A percentile compares a stretch with the other conserved stretches of the same genome.
These are phyloP conservation scores for Lactuca saligna DNA, from an alignment of 129 eudicot species.

Conservation along the genomic window DNA sequence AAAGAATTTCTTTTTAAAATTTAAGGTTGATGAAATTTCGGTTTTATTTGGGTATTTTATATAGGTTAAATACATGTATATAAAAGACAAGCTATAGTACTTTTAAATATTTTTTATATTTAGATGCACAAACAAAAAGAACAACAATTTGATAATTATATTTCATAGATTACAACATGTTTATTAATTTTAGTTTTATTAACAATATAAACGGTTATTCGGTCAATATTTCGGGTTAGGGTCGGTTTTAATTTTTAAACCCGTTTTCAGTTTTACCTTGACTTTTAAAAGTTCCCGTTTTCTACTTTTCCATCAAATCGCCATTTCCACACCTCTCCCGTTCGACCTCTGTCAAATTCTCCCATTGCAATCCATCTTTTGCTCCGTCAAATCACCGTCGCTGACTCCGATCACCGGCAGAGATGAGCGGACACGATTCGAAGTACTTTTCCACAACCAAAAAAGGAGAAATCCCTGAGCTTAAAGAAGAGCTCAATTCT, in stretches of 20 bases:
- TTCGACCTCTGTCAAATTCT: conserved; percentile 4
- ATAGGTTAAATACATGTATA: no score
- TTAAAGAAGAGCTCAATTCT: conserved; percentile 97
- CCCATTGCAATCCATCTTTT: neutral
- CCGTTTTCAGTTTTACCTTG: neutral
- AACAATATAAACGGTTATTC: no score
- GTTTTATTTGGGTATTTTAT: no score
- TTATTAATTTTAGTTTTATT: no score
- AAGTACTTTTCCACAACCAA: conserved; percentile 97
- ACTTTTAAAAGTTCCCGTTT: conserved; percentile 7
- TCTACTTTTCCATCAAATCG: conserved; percentile 15
- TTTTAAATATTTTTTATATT: no score
- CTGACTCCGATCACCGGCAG: conserved; percentile 32
- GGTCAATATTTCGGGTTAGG: neutral
- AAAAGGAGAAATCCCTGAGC: conserved; percentile 98
- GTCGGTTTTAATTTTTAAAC: conserved; percentile 1
- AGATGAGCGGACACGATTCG: conserved; percentile 98
- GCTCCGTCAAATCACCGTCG: conserved; percentile 32
- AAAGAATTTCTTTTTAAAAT: no score
- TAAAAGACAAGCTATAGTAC: no score
- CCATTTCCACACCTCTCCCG: conserved; percentile 26
- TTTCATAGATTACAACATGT: no score
- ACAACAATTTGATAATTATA: no score
- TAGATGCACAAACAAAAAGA: no score
- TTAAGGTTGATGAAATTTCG: no score